These are phyloP conservation scores for Annulohypoxylon bovei DNA, from an alignment of 495 filamentous ascomycete species.

Conservation along the genomic window DNA sequence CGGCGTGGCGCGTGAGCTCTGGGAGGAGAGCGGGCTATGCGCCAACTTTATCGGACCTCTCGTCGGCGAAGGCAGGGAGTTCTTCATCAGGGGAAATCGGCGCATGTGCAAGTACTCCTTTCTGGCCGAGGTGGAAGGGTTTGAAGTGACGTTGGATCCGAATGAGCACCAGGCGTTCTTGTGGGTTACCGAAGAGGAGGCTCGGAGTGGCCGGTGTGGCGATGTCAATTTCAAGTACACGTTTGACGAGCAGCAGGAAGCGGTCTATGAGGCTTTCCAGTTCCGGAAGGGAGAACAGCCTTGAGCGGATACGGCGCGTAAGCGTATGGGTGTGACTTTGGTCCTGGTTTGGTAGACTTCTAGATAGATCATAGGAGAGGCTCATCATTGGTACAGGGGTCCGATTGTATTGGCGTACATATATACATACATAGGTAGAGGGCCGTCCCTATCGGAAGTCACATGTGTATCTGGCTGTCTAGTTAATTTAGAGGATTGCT, in stretches of 20 bases:
- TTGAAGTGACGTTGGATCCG: slow-evolving; percentile 51
- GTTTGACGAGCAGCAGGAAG: slow-evolving; percentile 34
- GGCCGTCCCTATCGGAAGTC: background rate
- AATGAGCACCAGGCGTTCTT: slow-evolving; percentile 56
- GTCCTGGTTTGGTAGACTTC: background rate
- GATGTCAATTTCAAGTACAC: slow-evolving; percentile 51
- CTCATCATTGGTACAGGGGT: background rate
- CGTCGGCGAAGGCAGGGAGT: slow-evolving; percentile 47
- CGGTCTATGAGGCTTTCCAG: slow-evolving; percentile 47
- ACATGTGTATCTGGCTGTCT: slow-evolving; percentile 3
- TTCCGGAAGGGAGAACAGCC: slow-evolving; percentile 29
- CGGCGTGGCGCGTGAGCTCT: slow-evolving; percentile 61
- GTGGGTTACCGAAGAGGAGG: slow-evolving; percentile 59
- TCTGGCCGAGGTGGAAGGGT: slow-evolving; percentile 51
- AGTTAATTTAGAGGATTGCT: slow-evolving; percentile 2
- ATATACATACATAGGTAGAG: background rate
- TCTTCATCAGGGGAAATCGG: slow-evolving; percentile 51
- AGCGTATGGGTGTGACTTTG: background rate
- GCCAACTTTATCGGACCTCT: slow-evolving; percentile 50
- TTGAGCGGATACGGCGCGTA: slow-evolving; percentile 5
- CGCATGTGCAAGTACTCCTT: slow-evolving; percentile 51
- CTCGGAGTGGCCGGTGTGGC: slow-evolving; percentile 35
- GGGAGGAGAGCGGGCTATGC: slow-evolving; percentile 63
- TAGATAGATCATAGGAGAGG: slow-evolving; percentile 2
- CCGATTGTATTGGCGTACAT: background rate